Evolutionary conservation across 345 rosid species (phyloP).

Genomic region (Aquilaria malaccensis): DNA sequence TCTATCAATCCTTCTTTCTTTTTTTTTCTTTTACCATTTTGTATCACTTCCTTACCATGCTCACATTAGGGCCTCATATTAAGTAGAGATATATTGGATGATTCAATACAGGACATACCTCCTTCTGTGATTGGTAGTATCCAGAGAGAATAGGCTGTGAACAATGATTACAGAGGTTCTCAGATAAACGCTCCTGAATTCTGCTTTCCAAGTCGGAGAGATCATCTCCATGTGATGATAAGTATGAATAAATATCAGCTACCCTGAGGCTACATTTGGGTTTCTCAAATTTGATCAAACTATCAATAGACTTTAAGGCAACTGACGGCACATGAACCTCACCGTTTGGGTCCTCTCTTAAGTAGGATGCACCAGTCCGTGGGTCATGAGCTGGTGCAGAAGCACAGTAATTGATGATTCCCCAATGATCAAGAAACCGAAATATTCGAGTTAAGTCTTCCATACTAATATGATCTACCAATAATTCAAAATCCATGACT

Average conservation of each 20-base stretch:
- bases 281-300: conserved; percentile 96
- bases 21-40: no score
- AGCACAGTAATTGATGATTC: conserved; percentile 89
- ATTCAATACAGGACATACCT: conserved; percentile 32
- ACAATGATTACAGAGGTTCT: conserved; percentile 70
- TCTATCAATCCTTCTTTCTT: no score
- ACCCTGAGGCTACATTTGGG: conserved; percentile 85
- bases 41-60: no score
- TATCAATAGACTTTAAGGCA: conserved; percentile 90
- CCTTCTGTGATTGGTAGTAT: conserved; percentile 84
- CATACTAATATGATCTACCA: conserved; percentile 42
- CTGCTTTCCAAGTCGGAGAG: conserved; percentile 75
- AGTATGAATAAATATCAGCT: conserved; percentile 53
- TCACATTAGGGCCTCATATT: no score
- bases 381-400: conserved; percentile 39
- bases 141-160: conserved; percentile 58
- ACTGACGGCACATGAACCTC: conserved; percentile 92
- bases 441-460: conserved; percentile 79
- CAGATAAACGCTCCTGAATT: conserved; percentile 83
- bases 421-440: conserved; percentile 98
- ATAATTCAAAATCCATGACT: conserved; percentile 64
- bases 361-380: conserved; percentile 49
- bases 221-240: conserved; percentile 37
- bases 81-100: no score
- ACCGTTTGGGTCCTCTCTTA: conserved; percentile 81